Evolutionary conservation across 345 rosid genomes (phyloP).

Genomic region (Eucalyptus tenuipes): DNA sequence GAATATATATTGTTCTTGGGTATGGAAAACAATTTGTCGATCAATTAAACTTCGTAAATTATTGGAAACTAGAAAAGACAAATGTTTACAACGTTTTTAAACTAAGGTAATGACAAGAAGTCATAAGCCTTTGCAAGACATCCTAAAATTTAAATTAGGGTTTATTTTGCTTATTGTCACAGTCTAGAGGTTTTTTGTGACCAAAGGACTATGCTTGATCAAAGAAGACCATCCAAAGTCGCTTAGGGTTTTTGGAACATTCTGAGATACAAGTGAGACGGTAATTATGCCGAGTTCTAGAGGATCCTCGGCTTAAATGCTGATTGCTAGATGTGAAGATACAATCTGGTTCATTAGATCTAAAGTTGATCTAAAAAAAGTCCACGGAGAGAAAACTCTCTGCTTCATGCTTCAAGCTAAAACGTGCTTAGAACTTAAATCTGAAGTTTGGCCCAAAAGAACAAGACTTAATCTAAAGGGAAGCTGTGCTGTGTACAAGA

Average conservation of each 20-base stretch:
- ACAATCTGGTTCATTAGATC: too few species aligned
- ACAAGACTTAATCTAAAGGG: not conserved
- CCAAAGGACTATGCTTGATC: too few species aligned
- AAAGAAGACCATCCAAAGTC: too few species aligned
- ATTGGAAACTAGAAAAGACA: not conserved
- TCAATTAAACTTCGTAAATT: not conserved
- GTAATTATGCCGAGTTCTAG: too few species aligned
- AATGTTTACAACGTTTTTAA: not conserved
- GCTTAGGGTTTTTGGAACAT: too few species aligned
- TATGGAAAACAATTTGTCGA: not conserved
- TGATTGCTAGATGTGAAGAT: too few species aligned
- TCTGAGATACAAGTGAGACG: fast-evolving
- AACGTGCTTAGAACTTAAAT: not conserved
- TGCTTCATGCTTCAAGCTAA: not conserved
- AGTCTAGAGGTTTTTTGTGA: too few species aligned
- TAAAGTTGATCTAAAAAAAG: not conserved
- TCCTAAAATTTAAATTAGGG: not conserved
- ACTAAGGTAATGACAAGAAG: not conserved
- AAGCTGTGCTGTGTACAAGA: not conserved
- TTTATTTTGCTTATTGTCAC: not conserved
- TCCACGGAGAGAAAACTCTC: not conserved
- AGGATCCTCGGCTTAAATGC: too few species aligned
- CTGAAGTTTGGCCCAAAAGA: not conserved
- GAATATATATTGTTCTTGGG: not conserved
- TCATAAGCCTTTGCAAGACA: not conserved